Conservation (phyloP, 306 rosid genomes). For the Lagenaria siceraria region DNA sequence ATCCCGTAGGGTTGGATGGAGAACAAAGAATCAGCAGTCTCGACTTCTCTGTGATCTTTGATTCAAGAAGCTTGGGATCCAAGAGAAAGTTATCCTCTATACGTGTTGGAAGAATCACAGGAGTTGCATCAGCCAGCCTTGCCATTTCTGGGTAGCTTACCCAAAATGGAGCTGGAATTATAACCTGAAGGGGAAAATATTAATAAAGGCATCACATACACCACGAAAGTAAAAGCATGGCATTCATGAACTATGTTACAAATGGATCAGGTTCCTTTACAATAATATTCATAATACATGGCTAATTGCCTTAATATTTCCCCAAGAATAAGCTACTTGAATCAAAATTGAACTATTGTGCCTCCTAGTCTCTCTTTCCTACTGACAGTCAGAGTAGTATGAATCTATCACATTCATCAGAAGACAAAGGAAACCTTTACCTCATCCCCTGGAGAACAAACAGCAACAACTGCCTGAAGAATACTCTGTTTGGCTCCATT, state of each 20-base stretch:
- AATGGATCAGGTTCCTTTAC: not conserved
- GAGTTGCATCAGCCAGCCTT: constrained; percentile 85
- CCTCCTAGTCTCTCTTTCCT: not conserved
- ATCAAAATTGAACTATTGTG: not conserved
- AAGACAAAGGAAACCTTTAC: constrained; percentile 15
- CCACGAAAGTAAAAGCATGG: not conserved
- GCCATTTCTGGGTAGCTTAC: constrained; percentile 99
- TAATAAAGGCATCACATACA: not conserved
- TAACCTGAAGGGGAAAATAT: constrained; percentile 39
- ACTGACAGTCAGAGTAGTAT: not conserved
- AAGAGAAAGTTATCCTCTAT: constrained; percentile 62
- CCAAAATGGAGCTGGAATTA: constrained; percentile 91
- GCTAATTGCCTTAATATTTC: not conserved
- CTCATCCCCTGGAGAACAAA: constrained; percentile 90
- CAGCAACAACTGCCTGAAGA: constrained; percentile 72
- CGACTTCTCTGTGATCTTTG: constrained; percentile 63
- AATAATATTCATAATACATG: not conserved
- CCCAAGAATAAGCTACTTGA: not conserved
- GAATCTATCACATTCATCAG: not conserved
- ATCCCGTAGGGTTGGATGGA: constrained; percentile 95
- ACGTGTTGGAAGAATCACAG: constrained; percentile 68
- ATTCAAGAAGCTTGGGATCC: constrained; percentile 65
- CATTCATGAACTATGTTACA: not conserved
- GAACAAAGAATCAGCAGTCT: constrained; percentile 83
- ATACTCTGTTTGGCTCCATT: constrained; percentile 94